These are phyloP conservation scores for Vinca minor DNA, from an alignment of 257 asterid species.

Conservation along the genomic window DNA sequence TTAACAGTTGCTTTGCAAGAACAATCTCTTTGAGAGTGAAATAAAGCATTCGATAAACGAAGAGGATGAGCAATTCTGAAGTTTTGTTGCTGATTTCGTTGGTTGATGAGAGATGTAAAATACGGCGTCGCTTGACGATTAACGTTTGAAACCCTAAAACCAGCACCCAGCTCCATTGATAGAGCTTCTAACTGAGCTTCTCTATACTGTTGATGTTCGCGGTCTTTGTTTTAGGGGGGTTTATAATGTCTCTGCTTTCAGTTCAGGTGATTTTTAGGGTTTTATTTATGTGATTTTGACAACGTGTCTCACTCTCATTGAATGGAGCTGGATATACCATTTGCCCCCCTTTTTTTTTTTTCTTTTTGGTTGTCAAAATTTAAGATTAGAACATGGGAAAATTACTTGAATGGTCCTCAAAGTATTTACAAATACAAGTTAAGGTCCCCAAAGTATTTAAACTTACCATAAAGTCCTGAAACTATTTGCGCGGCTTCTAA, in stretches of 20 bases:
- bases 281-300: neutral
- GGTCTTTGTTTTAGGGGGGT: no score
- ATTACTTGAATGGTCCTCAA: no score
- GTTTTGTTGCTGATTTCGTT: constrained; percentile 12
- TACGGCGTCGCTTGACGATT: constrained; percentile 15
- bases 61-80: neutral
- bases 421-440: no score
- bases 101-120: constrained; percentile 10
- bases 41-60: constrained; percentile 17
- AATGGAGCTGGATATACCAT: neutral
- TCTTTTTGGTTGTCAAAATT: no score
- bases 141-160: constrained; percentile 16
- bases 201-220: neutral
- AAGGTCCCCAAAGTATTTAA: no score
- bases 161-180: constrained; percentile 34
- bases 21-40: constrained; percentile 19
- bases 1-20: constrained; percentile 28
- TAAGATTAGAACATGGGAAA: no score
- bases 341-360: no score
- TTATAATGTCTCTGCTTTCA: neutral
- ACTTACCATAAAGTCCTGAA: no score
- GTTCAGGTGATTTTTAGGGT: neutral
- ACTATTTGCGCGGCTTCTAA: no score
- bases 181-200: neutral
- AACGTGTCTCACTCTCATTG: neutral